Base-by-base conservation (phyloP, 257 asterid species). In the Nicotiana tomentosiformis region DNA sequence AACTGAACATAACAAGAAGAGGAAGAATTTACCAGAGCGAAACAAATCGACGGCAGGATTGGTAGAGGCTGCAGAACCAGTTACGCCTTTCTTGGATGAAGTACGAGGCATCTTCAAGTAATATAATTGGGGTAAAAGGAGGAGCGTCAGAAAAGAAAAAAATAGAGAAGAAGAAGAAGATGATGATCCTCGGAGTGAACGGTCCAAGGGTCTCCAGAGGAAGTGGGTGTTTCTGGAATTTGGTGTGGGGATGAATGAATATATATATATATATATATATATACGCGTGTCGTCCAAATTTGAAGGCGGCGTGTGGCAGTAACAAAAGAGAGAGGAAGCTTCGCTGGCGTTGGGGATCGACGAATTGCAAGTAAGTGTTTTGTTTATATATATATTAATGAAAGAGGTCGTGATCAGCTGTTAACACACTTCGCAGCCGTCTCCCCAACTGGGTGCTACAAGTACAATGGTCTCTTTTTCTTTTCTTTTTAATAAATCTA, bases 31-130 rank as follows among this genome's bases (percentile, higher is more conserved):
- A 94, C 97, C 97, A n/a, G 97, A 89, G 81, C 97, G 98, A 65
- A 91, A 87, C 83, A 92, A 90, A 91, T 93, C 97, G 74, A 83
- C 90, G 82, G 95, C 66, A 23, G 98, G 92, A 90, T 87, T 90
- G 86, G 86, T 89, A 55, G 97, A 85, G 39, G 93, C 81, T 33
- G 92, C 66, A 39, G 98, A 87, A 84, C 84, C 88, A 46, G 88
- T 64, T 74, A 91, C 32, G 70, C 83, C 90, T 82, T 91, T 91
- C 78, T 87, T 90, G 57, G 99, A 93, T 30, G 99, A 93, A 68
- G 90, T 60, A 18, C 99, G 97, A 88, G 95, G 98, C 99, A 95
- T 95, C 84, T 82, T 91, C 10, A 37, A 29, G 64, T 32, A 72
- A 29, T 7, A 43, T 0, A 43, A 43, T 8, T 43, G 11, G 51